Conservation (phyloP, 2,329 filamentous ascomycete species). For the Westerdykella sp. region DNA sequence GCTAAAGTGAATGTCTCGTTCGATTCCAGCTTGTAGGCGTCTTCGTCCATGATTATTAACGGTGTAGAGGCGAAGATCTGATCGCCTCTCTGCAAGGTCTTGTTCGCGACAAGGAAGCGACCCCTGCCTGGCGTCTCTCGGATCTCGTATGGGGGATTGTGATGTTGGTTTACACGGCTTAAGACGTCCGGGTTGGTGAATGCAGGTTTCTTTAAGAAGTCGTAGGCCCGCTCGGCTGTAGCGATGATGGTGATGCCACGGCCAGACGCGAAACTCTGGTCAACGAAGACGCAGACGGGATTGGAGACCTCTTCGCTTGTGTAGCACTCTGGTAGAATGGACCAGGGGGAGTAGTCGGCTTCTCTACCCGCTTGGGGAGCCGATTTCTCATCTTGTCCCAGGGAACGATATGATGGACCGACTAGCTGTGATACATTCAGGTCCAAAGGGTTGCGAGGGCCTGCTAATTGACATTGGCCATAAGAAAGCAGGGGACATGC, state of each 20-base stretch:
- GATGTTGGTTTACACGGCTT: slow-evolving; percentile 16
- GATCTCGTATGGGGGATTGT: slow-evolving; percentile 19
- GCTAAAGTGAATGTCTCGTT: slow-evolving; percentile 22
- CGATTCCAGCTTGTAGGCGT: slow-evolving; percentile 18
- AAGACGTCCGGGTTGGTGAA: slow-evolving; percentile 19
- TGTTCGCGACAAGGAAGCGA: slow-evolving; percentile 30
- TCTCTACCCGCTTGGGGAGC: no score
- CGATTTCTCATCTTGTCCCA: no score
- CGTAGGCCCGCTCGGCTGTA: slow-evolving; percentile 20
- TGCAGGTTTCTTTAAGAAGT: slow-evolving; percentile 24
- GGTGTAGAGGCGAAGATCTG: slow-evolving; percentile 31
- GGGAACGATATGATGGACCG: no score
- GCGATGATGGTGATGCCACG: slow-evolving; percentile 30
- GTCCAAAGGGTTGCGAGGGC: no score
- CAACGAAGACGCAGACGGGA: slow-evolving; percentile 27
- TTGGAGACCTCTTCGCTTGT: slow-evolving; percentile 19
- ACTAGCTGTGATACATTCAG: no score
- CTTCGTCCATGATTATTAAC: slow-evolving; percentile 24
- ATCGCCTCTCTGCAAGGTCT: slow-evolving; percentile 29
- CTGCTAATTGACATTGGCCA: no score
- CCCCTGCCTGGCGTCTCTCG: slow-evolving; percentile 30
- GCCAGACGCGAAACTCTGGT: slow-evolving; percentile 25
- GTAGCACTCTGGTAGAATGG: slow-evolving; percentile 30
- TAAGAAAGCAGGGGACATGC: no score
- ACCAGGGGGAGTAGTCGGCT: slow-evolving; percentile 24